Evolutionary conservation across 331 rosid species (phyloP), one percentile per base, ranked within the genome.

Genomic region (Acacia pycnantha): DNA sequence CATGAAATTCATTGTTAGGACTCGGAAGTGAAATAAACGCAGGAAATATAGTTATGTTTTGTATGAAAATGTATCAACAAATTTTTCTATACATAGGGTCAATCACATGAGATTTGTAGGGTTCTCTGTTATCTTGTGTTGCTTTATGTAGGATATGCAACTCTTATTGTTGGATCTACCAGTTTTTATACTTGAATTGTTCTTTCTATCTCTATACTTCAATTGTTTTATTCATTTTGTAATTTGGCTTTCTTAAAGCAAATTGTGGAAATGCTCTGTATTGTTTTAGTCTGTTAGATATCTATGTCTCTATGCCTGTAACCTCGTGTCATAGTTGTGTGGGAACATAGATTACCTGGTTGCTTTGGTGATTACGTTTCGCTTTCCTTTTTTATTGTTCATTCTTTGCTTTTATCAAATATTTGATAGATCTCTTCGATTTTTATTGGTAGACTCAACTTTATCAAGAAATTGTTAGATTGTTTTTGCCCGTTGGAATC

Each of bases 141-240:
- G 53, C 8, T 78, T 48, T 78, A 83, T 75, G 46, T 83, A 85
- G 87, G 61, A 70, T 46, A 10, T 40, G 74, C 66, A 44, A 72
- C 84, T 54, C 61, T 81, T 74, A 12, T 18, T 50, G 43, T 31
- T 79, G 85, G 84, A 84, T 83, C 76, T 81, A 43, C 54, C 37
- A 43, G 13, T 78, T 81, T 62, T 62, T 0, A 62, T 41, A 35
- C 46, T 73, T 41, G 33, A 24, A 24, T n/a, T 11, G 33, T 22
- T 59, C 13, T 58, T 59, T 24, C 1, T 4, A 59, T 24, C 18
- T 59, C 37, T 1, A 70, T 41, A 70, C 47, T 67, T 50, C 26
- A 31, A 46, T 53, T 54, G 47, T 11, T 27, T 67, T 16, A 56
- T 82, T 69, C 77, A 73, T 69, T 78, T 11, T 37, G 77, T 44